Base-by-base conservation (phyloP, 2,329 filamentous ascomycete species). In the Tolypocladium album region DNA sequence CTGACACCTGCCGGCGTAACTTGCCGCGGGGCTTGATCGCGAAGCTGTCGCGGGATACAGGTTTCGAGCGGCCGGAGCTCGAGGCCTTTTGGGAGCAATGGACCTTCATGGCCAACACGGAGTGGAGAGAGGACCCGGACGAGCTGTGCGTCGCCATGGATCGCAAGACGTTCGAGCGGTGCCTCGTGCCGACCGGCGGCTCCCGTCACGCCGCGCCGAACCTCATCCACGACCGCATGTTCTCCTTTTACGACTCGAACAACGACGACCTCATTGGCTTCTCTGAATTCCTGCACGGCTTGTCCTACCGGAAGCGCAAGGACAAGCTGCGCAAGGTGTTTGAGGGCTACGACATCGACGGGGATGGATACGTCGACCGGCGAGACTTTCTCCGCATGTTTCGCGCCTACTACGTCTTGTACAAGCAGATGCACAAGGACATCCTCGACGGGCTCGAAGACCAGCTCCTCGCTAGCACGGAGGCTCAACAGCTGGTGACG, bases 41-140 rank as follows among this genome's bases (percentile, higher is more conserved):
- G 58, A 86, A 86, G 61, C 79, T 92, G 59, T 84, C 85, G 38
- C 81, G 81, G 59, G 87, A 90, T 62, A 92, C 89, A 0, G 86
- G 86, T 22, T 90, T 95, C 73, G 92, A 97, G 69, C 84, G 88
- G 36, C 88, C 91, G 1, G 91, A 96, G 72, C 78, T 99, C 7
- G 93, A 97, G 74, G 93, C 92, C 8, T 84, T 96, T 50, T 97
- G 92, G 88, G 93, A 97, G 69, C 93, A 97, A 70, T 99, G 96
- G 82, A 92, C 90, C 6, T 97, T 92, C 71, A 87, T 97, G 74
- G 93, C 93, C 50, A 93, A 89, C 65, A 88, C 87, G 7, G 87
- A 93, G 70, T 96, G 89, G 88, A 78, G 85, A 40, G 83, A 88
- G 22, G 93, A 97, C 69, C 89, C 91, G 0, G 86, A 89, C 66